Percentiles rank a stretch among this genome's conserved stretches.
phyloP scores from a whole-genome alignment of 1,284 basidiomycete species.

The Inonotus hispidus region DNA sequence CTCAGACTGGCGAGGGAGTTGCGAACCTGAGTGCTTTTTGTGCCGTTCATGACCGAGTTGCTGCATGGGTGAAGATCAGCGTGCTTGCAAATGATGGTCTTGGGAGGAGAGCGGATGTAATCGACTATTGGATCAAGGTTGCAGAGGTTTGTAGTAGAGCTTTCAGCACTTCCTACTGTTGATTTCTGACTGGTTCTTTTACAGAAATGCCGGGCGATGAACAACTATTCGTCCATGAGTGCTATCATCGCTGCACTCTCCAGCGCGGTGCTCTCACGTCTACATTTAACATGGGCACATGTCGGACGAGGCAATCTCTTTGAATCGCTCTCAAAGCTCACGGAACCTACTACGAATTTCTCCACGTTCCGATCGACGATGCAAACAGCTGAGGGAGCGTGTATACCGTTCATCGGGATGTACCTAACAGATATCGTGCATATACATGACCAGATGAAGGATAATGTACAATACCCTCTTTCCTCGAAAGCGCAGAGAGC shows the following conservation, averaged over 20 bases:
- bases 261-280: constrained; percentile 48
- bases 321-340: constrained; percentile 46
- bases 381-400: constrained; percentile 48
- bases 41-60: constrained; percentile 54
- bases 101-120: constrained; percentile 48
- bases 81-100: constrained; percentile 48
- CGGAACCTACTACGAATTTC: constrained; percentile 55
- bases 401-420: constrained; percentile 61
- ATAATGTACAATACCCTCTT: constrained; percentile 26
- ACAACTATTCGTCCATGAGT: constrained; percentile 65
- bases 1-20: constrained; percentile 33
- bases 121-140: constrained; percentile 72
- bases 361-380: constrained; percentile 50
- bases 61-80: constrained; percentile 59
- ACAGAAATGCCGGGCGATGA: constrained; percentile 60
- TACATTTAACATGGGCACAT: constrained; percentile 67
- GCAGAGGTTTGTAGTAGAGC: constrained; percentile 50
- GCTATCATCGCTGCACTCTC: constrained; percentile 61
- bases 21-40: constrained; percentile 51
- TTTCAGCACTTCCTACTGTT: background rate
- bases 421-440: constrained; percentile 57
- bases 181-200: background rate
- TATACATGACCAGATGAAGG: constrained; percentile 48
- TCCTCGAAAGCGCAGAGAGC: background rate
- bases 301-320: constrained; percentile 45